These are phyloP conservation scores for Aspergillus ibericus DNA, from an alignment of 2,329 filamentous ascomycete genomes.

Conservation along the genomic window DNA sequence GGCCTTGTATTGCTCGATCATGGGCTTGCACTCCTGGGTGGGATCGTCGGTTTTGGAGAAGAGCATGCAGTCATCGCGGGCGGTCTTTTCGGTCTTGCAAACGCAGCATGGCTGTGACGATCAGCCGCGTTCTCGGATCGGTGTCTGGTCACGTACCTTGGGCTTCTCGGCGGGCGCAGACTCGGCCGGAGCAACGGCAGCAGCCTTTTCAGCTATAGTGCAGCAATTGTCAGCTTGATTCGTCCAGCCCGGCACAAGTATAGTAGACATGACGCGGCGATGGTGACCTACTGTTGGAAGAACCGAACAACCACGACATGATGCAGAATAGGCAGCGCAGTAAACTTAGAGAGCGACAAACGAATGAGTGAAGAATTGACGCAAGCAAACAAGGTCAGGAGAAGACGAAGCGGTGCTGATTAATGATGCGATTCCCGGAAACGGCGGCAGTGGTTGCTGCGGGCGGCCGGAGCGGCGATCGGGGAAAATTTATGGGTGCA, in stretches of 20 bases:
- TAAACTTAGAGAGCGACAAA: neutral
- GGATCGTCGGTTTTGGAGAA: slow-evolving; percentile 85
- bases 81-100: slow-evolving; percentile 90
- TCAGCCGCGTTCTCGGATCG: slow-evolving; percentile 5
- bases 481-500: slow-evolving; percentile 8
- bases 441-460: slow-evolving; percentile 22
- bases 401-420: slow-evolving; percentile 18
- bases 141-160: slow-evolving; percentile 31
- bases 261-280: neutral
- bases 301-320: slow-evolving; percentile 41
- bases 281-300: slow-evolving; percentile 31
- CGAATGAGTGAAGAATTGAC: neutral
- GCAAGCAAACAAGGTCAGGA: neutral
- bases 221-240: neutral
- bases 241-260: neutral
- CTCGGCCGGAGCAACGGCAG: slow-evolving; percentile 22
- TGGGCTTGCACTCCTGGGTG: slow-evolving; percentile 72
- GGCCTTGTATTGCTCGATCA: slow-evolving; percentile 80
- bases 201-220: slow-evolving; percentile 22
- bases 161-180: slow-evolving; percentile 36
- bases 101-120: slow-evolving; percentile 85
- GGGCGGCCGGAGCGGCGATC: slow-evolving; percentile 20
- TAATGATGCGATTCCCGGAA: slow-evolving; percentile 18
- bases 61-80: slow-evolving; percentile 97
- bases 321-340: slow-evolving; percentile 4